These are phyloP conservation scores for Sonneratia caseolaris DNA, from an alignment of 345 rosid genomes.

Conservation along the genomic window DNA sequence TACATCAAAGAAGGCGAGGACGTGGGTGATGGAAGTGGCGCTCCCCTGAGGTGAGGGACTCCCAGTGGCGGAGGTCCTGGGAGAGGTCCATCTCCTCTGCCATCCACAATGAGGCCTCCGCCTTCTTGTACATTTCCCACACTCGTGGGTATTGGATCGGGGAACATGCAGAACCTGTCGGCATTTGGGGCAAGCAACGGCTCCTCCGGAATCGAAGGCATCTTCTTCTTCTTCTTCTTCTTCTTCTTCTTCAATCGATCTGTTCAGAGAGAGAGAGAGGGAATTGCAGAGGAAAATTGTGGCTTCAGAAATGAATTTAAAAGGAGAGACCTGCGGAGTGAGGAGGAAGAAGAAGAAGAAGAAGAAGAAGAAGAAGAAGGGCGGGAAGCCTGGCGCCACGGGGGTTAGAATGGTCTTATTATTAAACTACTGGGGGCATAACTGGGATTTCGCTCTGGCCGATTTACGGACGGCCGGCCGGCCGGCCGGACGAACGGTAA, in stretches of 20 bases:
- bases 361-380: too few relatives aligned
- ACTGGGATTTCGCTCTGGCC: not conserved
- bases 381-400: not conserved
- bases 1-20: too few relatives aligned
- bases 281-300: not conserved
- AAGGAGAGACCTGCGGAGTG: not conserved
- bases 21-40: too few relatives aligned
- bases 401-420: not conserved
- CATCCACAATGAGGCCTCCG: too few relatives aligned
- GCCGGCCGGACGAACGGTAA: too few relatives aligned
- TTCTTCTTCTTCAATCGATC: not conserved
- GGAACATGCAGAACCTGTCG: conserved; percentile 79
- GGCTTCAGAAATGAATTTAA: not conserved
- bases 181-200: conserved; percentile 66
- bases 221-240: conserved; percentile 26
- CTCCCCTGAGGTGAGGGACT: too few relatives aligned
- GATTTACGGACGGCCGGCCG: not conserved
- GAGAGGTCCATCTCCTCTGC: too few relatives aligned
- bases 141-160: conserved; percentile 80
- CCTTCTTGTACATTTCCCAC: conserved; percentile 55
- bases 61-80: too few relatives aligned
- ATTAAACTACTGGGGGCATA: not conserved
- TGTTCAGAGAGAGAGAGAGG: not conserved
- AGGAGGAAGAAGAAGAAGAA: too few relatives aligned
- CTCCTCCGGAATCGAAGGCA: conserved; percentile 80